Evolutionary conservation across 768 basidiomycete species (phyloP).

Genomic region (Pleurotus ostreatus): DNA sequence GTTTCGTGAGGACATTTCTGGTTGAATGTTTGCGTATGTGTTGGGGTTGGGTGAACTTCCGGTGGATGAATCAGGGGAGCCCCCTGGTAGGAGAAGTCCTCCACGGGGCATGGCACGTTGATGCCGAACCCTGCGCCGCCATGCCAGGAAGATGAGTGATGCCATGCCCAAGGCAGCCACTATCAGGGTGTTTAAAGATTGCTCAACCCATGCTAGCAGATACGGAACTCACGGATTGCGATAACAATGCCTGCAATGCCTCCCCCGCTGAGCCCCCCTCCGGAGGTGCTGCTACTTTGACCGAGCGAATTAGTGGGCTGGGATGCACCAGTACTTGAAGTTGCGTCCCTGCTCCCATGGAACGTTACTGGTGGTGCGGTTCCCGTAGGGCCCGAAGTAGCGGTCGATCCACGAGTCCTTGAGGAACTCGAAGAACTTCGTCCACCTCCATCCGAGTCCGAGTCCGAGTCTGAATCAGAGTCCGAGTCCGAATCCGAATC

Average conservation of each 20-base stretch:
- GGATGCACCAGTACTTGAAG: not conserved
- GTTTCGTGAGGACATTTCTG: slow-evolving; percentile 2
- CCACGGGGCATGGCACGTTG: slow-evolving; percentile 1
- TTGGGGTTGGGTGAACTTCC: not conserved
- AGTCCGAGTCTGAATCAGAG: slow-evolving; percentile 14
- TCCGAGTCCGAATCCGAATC: slow-evolving; percentile 13
- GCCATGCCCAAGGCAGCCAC: not conserved
- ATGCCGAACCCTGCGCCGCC: slow-evolving; percentile 4
- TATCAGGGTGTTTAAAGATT: slow-evolving; percentile 1
- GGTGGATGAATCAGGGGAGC: not conserved
- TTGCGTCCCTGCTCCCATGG: not conserved
- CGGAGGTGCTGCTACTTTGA: not conserved
- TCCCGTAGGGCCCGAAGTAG: slow-evolving; percentile 10
- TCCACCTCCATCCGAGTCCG: slow-evolving; percentile 13
- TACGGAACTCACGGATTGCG: slow-evolving; percentile 12
- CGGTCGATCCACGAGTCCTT: not conserved
- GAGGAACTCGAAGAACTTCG: slow-evolving; percentile 11
- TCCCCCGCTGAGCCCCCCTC: slow-evolving; percentile 13
- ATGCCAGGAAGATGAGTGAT: slow-evolving; percentile 3
- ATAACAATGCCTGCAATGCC: slow-evolving; percentile 17
- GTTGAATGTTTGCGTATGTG: not conserved
- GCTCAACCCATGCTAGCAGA: not conserved
- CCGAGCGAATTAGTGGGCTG: not conserved
- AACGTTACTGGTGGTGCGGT: slow-evolving; percentile 1
- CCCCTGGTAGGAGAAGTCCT: not conserved